Base-by-base conservation (phyloP, 2,329 filamentous ascomycete genomes). In the Parascedosporium putredinis region DNA sequence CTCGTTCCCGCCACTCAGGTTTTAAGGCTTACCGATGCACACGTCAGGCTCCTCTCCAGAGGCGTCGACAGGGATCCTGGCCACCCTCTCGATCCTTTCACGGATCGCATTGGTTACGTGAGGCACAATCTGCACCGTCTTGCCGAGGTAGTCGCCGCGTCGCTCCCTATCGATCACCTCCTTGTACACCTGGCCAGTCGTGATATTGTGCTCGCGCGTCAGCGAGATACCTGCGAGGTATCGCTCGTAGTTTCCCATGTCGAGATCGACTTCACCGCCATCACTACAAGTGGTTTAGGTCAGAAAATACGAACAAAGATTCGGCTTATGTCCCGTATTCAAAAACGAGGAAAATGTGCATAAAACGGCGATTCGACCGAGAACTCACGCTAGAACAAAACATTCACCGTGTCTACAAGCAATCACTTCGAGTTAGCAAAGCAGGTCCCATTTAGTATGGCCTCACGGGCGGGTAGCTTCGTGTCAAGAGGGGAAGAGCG, bases 171-270 rank as follows among this genome's bases (percentile, higher is more conserved):
- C 80, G 59, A 95, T 89, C 49, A 96, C 90, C 59, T 86, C 81
- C 61, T 88, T 77, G 69, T 96, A 97, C 58, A 97, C 88, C 73
- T 97, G 96, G 62, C 93, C 93, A 5, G 91, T 95, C 3, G 93
- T 98, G 67, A 98, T 95, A 68, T 97, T 97, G 73, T 91, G 88
- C 58, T 95, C 89, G 54, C 83, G 76, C 7, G 81, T 88, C 53
- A 97, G 75, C 50, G 83, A 86, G 56, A 91, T 83, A 60, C 84
- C 83, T 50, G 95, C 81, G n/a, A 55, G 52, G 40, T 54, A 55
- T 52, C 72, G 61, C 59, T 78, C 74, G 57, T 78, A 79, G 61
- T 78, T 78, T 18, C 76, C 76, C 42, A 80, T 67, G 58, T 80
- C 76, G 10, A 78, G 61, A 57, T 78, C 75, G 34, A 63, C 64